Evolutionary conservation across 2,329 filamentous ascomycete genomes (phyloP), one percentile per base, ranked within the genome.

Genomic region (Chalara sp.): DNA sequence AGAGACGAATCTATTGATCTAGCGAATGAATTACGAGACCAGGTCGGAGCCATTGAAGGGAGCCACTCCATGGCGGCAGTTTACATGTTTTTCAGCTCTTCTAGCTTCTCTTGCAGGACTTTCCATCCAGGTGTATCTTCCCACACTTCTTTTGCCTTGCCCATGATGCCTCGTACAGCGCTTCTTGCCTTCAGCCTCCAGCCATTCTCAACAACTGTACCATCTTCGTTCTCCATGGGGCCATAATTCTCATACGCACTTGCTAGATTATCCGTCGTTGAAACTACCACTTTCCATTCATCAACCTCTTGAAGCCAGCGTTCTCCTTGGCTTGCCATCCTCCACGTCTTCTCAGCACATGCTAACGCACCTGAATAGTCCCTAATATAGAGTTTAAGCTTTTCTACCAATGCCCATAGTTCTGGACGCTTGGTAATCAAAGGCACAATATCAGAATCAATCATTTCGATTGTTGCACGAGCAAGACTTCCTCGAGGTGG

Each of bases 121-220:
- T 73, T 74, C 84, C 83, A 93, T 31, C 80, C 86, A 40, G 76
- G 72, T 32, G 75, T 87, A 8, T 80, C 89, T 69, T 96, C 90
- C 89, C 91, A 96, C 10, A 69, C 78, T 62, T 89, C 86, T 71
- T 81, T 91, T 0, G 80, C 91, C 64, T 87, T 86, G 0, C 89
- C 86, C 76, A 95, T 78, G 6, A 97, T 84, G 47, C 87, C 89
- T 49, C 90, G 76, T 2, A 96, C 76, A 8, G 91, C 91, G 66
- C 82, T 95, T 61, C 89, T 77, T 0, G 89, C 88, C 77, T 96
- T 97, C 56, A 87, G 87, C 67, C 81, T 87, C 93, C 93, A 99
- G 62, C 84, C 84, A 52, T 78, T 79, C 2, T 88, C 89, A 2
- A 96, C 83, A 32, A 81, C 63, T 0, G 75, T 73, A 30, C 78